Conservation (phyloP, 306 rosid species). For the Cucumis hystrix region DNA sequence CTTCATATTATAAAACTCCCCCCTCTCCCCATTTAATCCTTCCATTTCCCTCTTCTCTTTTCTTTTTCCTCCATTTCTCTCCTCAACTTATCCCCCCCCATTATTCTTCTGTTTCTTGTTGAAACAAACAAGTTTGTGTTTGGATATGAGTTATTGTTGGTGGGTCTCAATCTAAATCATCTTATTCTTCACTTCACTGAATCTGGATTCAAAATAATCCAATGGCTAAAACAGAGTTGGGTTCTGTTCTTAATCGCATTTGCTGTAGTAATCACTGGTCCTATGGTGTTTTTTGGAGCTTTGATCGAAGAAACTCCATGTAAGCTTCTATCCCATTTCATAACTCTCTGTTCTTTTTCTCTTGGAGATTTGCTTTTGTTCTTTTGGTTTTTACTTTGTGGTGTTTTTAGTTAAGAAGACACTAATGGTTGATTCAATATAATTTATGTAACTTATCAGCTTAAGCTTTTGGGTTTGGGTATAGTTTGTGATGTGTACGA, state of each 20-base stretch:
- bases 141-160: constrained; percentile 6
- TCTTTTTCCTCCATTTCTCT: neutral
- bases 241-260: constrained; percentile 39
- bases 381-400: neutral
- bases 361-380: neutral
- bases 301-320: constrained; percentile 47
- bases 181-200: neutral
- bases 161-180: constrained; percentile 1
- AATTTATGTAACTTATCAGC: neutral
- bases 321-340: constrained; percentile 16
- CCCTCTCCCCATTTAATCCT: neutral
- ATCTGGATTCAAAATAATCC: constrained; percentile 14
- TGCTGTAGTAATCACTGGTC: constrained; percentile 54
- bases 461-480: neutral
- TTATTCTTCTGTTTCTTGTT: neutral
- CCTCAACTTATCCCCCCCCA: neutral
- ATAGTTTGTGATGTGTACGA: no score
- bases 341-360: neutral
- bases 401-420: neutral
- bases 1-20: neutral
- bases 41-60: neutral
- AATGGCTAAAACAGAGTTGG: constrained; percentile 26
- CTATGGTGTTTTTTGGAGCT: constrained; percentile 75
- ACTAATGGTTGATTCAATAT: neutral
- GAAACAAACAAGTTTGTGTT: neutral